These are phyloP conservation scores for Aphanomyces euteiches DNA, from an alignment of 352 stramenopile genomes.

Conservation along the genomic window DNA sequence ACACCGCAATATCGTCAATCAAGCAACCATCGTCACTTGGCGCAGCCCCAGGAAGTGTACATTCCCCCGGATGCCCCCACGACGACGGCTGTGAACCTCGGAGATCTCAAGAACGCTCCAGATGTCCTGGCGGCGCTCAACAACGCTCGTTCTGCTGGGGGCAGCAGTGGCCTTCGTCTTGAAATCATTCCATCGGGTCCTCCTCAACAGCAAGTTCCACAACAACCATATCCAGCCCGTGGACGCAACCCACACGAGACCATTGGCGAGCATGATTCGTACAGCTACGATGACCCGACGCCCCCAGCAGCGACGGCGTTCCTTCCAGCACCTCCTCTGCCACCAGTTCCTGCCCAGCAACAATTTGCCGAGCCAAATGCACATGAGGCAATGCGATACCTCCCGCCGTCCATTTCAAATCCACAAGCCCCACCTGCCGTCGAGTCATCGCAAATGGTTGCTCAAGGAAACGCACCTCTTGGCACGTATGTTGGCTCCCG, in stretches of 20 bases:
- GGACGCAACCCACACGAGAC: no score
- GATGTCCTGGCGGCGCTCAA: conserved; percentile 29
- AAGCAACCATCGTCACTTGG: neutral
- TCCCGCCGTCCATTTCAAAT: neutral
- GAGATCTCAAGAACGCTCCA: conserved; percentile 22
- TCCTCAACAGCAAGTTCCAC: neutral
- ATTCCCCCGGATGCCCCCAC: conserved; percentile 15
- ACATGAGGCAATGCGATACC: no score
- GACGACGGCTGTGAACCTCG: conserved; percentile 23
- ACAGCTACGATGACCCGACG: neutral
- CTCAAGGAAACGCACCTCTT: neutral
- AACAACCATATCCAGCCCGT: neutral
- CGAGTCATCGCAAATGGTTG: neutral
- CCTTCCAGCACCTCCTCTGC: no score
- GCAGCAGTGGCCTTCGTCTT: neutral
- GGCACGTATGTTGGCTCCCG: conserved; percentile 24
- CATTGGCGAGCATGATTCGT: no score
- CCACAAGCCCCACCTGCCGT: neutral
- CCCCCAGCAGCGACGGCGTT: neutral
- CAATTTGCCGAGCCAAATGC: no score
- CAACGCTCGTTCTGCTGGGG: neutral
- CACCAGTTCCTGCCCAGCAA: no score
- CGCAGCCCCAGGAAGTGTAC: conserved; percentile 8
- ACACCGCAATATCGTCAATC: neutral
- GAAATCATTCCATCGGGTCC: conserved; percentile 17